Conservation (phyloP, 129 eudicot genomes). For the Flaveria trinervia region DNA sequence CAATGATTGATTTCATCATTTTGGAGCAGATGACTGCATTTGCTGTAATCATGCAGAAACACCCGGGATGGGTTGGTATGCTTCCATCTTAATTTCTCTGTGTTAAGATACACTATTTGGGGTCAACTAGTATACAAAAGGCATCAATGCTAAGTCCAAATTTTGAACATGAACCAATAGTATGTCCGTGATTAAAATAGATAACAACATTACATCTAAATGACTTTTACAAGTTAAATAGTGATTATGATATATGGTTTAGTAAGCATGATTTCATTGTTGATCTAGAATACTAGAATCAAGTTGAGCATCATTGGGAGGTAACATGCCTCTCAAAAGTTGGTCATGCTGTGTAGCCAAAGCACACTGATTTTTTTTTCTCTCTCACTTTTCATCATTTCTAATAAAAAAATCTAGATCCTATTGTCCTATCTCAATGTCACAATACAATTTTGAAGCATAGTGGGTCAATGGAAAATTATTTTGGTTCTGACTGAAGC, state of each 20-base stretch:
- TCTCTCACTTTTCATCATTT: not conserved
- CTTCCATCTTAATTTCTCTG: not conserved
- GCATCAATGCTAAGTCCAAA: not conserved
- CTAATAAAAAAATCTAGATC: not conserved
- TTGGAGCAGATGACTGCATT: constrained; percentile 97
- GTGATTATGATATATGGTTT: not conserved
- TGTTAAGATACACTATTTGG: not conserved
- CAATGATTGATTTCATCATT: constrained; percentile 91
- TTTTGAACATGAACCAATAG: not conserved
- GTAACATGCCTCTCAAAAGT: not conserved
- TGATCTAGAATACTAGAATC: not conserved
- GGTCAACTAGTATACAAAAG: not conserved
- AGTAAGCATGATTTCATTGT: not conserved
- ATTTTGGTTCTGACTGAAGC: not conserved
- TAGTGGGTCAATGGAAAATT: not conserved
- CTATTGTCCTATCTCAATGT: not conserved
- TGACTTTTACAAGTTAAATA: not conserved
- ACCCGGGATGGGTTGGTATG: constrained; percentile 99
- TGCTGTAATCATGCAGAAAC: constrained; percentile 98
- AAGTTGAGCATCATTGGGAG: not conserved
- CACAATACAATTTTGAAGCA: not conserved
- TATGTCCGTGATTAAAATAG: not conserved
- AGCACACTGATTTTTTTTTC: not conserved
- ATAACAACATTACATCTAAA: not conserved
- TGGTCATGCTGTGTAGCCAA: not conserved